Evolutionary conservation across 1,284 basidiomycete genomes (phyloP), one percentile per base, ranked within the genome.

Genomic region (Trichosporon inkin): DNA sequence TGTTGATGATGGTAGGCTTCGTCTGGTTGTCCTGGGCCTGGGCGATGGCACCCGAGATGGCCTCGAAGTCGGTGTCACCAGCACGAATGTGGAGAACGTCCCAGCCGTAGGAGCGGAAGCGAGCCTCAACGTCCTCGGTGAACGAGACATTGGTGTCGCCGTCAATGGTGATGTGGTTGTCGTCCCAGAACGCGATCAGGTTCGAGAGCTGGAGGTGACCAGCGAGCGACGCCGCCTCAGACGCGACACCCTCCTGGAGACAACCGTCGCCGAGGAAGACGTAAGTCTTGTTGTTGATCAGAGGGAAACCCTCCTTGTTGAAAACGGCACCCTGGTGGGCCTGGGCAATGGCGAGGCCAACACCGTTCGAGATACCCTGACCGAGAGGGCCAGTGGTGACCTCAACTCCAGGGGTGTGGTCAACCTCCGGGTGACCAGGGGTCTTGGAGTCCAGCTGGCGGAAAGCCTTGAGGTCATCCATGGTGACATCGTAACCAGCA

Each of bases 331-430:
- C 91, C 64, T 94, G 82, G 79, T 97, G 92, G 36, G 89, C 88
- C 81, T 94, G 88, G 20, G 90, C 93, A 62, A 96, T 93, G 62
- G 93, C 94, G 57, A 97, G 81, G 78, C 93, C 93, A 67, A 97
- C 91, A 63, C 86, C 90, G 77, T 93, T 95, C 69, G 89, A 85
- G 76, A 97, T 89, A 73, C 76, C 92, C 80, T 97, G 93, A 54
- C 93, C 93, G 36, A 97, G 87, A 63, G 94, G 93, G 65, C 93
- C 94, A 60, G 94, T 97, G 69, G 93, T 97, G 66, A 96, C 92
- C 81, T 97, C 93, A 65, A 97, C 85, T 71, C 93, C 93, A 68
- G 92, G 89, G 20, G 92, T 93, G 77, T 93, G 88, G 62, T 86
- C 84, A 60, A 85, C 81, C 79, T 97, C 93, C 37, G 92, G 92